phyloP scores from a whole-genome alignment of 768 basidiomycete species.

The Fomitopsis serialis region DNA sequence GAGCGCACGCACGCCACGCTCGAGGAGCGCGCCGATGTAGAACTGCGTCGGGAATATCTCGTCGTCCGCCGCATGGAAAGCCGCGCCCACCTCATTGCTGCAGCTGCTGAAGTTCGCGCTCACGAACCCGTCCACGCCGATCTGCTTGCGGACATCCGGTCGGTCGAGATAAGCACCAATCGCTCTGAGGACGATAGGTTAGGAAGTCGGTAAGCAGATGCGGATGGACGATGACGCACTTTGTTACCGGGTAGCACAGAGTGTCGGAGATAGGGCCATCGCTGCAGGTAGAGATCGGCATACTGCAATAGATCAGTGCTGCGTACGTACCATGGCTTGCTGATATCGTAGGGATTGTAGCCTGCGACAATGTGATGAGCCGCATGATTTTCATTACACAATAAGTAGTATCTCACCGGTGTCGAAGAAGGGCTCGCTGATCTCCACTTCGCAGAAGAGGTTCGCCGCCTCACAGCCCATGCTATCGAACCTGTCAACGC shows the following conservation, averaged over 20 bases:
- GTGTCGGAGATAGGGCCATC: conserved; percentile 40
- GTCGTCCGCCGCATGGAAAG: conserved; percentile 46
- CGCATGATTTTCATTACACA: background rate
- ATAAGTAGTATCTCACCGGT: conserved; percentile 21
- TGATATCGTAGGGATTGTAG: conserved; percentile 65
- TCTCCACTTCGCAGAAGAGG: conserved; percentile 29
- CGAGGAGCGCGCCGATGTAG: conserved; percentile 49
- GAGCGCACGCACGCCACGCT: conserved; percentile 46
- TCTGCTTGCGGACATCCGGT: conserved; percentile 41
- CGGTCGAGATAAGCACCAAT: conserved; percentile 60
- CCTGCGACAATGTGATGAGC: conserved; percentile 21
- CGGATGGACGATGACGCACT: conserved; percentile 17
- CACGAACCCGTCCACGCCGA: conserved; percentile 57
- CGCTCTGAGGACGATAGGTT: conserved; percentile 28
- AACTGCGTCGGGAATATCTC: conserved; percentile 23
- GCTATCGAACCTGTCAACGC: conserved; percentile 37
- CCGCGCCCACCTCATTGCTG: conserved; percentile 36
- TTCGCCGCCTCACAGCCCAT: conserved; percentile 37
- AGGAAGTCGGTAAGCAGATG: background rate
- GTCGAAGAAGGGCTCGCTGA: conserved; percentile 21
- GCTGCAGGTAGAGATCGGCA: conserved; percentile 3
- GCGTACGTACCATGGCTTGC: conserved; percentile 39
- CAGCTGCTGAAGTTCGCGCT: conserved; percentile 35
- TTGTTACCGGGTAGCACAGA: conserved; percentile 56
- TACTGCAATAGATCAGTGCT: background rate